Conservation (phyloP, 345 rosid species). For the Brassica incana region DNA sequence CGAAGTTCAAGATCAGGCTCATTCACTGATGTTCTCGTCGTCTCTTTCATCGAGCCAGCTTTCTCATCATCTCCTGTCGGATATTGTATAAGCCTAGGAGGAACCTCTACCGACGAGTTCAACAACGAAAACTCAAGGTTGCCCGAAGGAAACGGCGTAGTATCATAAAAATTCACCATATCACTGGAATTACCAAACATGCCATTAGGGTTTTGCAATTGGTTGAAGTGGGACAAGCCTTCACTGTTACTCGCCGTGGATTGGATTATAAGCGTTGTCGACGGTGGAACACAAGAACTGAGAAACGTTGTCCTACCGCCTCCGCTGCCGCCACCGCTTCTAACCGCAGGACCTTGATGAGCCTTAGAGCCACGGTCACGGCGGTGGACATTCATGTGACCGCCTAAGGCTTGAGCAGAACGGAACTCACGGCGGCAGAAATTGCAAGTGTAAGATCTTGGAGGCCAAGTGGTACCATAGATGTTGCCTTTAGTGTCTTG, state of each 20-base stretch:
- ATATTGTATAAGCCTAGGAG: slow-evolving; percentile 22
- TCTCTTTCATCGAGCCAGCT: slow-evolving; percentile 26
- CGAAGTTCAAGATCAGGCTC: slow-evolving; percentile 93
- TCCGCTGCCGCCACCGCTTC: slow-evolving; percentile 9
- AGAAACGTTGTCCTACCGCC: slow-evolving; percentile 31
- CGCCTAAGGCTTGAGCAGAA: slow-evolving; percentile 97
- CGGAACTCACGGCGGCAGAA: slow-evolving; percentile 93
- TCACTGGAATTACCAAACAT: slow-evolving; percentile 39
- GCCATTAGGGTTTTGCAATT: slow-evolving; percentile 59
- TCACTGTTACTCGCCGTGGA: slow-evolving; percentile 36
- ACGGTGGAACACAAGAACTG: slow-evolving; percentile 40
- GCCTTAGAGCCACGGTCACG: slow-evolving; percentile 79
- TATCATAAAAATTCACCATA: slow-evolving; percentile 23
- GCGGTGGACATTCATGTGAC: slow-evolving; percentile 99
- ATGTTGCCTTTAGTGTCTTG: slow-evolving; percentile 67
- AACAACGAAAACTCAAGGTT: slow-evolving; percentile 37
- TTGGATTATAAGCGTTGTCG: slow-evolving; percentile 27
- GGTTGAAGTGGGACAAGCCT: slow-evolving; percentile 67
- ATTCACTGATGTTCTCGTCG: slow-evolving; percentile 46
- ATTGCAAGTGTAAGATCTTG: slow-evolving; percentile 89
- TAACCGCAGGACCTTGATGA: slow-evolving; percentile 47
- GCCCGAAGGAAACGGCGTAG: slow-evolving; percentile 49
- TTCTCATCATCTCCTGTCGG: slow-evolving; percentile 31
- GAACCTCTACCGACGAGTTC: slow-evolving; percentile 36
- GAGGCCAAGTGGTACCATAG: slow-evolving; percentile 95